These are phyloP conservation scores for Puccinia horiana DNA, from an alignment of 1,284 basidiomycete species.

Conservation along the genomic window DNA sequence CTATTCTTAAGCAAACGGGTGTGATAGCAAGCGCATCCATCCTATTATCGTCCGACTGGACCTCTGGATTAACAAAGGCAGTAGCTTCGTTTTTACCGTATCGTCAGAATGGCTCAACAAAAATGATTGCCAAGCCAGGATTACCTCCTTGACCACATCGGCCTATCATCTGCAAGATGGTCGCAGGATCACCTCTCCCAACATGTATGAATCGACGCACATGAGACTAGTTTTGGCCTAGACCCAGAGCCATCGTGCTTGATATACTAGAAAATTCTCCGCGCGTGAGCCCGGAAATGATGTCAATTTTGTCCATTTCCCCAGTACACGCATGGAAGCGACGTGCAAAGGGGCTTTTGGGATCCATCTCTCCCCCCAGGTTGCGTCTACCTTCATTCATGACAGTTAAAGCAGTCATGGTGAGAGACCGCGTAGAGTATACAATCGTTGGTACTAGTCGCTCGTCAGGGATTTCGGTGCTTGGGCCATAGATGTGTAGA, in stretches of 20 bases:
- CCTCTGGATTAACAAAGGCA: not conserved
- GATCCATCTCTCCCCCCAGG: not conserved
- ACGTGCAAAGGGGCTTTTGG: not conserved
- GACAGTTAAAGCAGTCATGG: no score
- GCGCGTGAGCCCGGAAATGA: no score
- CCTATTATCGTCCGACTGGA: not conserved
- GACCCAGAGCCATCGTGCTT: not conserved
- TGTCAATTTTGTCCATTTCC: not conserved
- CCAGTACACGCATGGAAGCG: not conserved
- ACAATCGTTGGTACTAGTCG: not conserved
- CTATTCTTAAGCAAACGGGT: not conserved
- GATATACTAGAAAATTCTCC: not conserved
- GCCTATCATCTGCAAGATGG: not conserved
- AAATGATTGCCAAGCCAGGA: not conserved
- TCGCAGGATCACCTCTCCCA: not conserved
- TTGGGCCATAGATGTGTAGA: not conserved
- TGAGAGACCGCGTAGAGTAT: no score
- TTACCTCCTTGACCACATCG: not conserved
- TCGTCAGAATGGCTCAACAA: not conserved
- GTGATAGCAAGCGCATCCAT: conserved; percentile 1
- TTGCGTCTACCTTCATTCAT: no score
- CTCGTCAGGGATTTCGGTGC: not conserved
- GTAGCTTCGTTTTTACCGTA: not conserved
- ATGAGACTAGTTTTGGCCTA: not conserved
- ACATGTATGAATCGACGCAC: not conserved